These are phyloP conservation scores for Filobasidium uniguttulatum DNA, from an alignment of 1,284 basidiomycete genomes.

Conservation along the genomic window DNA sequence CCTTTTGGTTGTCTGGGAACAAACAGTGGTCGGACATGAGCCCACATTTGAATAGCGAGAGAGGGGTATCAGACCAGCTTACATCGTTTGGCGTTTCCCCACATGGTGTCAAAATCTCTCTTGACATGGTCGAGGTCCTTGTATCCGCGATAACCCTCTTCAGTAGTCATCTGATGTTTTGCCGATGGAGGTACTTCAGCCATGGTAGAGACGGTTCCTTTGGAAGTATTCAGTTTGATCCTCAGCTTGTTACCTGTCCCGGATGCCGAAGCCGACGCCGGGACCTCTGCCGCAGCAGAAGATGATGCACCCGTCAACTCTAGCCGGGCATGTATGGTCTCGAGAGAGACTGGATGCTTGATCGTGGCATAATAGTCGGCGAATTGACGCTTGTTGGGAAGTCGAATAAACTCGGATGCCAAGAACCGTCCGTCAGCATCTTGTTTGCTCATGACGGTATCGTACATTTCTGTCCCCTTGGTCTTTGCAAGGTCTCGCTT, in stretches of 20 bases:
- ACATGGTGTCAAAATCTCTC: conserved; percentile 14
- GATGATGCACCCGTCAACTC: background rate
- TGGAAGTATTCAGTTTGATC: background rate
- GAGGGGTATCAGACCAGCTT: background rate
- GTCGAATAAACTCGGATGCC: conserved; percentile 24
- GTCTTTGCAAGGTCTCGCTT: background rate
- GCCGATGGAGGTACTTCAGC: background rate
- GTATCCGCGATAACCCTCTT: conserved; percentile 8
- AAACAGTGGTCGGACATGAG: background rate
- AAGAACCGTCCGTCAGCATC: background rate
- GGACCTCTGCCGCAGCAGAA: background rate
- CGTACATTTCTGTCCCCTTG: background rate
- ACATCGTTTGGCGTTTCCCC: conserved; percentile 15
- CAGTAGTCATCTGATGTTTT: background rate
- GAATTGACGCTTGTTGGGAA: conserved; percentile 22
- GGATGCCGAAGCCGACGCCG: background rate
- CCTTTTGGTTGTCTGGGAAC: conserved; percentile 30
- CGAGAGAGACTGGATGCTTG: conserved; percentile 32
- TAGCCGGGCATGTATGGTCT: conserved; percentile 20
- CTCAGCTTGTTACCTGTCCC: background rate
- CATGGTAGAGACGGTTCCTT: background rate
- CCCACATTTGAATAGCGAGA: too few species aligned
- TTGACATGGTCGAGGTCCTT: conserved; percentile 6
- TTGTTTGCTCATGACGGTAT: conserved; percentile 1
- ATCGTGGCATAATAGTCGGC: conserved; percentile 35